Percentiles rank a stretch among this genome's conserved stretches.
Evolutionary conservation across 1,139 yeast genomes (phyloP).

Genomic region (Candida gigantensis): DNA sequence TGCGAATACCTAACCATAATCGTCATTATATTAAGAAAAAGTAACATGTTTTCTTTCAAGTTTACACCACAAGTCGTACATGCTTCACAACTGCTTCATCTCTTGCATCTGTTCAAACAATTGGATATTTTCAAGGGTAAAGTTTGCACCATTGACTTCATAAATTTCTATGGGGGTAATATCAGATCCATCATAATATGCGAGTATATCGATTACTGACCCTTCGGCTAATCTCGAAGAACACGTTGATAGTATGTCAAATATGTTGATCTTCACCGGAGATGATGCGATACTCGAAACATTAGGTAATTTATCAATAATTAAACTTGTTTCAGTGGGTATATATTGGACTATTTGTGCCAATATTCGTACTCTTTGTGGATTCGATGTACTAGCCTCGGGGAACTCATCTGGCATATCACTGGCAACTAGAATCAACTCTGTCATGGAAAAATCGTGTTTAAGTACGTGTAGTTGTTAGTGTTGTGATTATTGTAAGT

Average conservation of each 20-base stretch:
- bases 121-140: constrained; percentile 8
- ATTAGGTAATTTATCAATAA: constrained; percentile 16
- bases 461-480: no score
- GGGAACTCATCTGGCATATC: constrained; percentile 22
- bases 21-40: no score
- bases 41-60: no score
- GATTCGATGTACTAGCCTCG: constrained; percentile 22
- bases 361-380: constrained; percentile 28
- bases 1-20: no score
- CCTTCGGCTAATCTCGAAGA: constrained; percentile 16
- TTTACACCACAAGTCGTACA: no score
- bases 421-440: constrained; percentile 30
- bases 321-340: constrained; percentile 13
- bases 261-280: constrained; percentile 10
- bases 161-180: constrained; percentile 10
- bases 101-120: constrained; percentile 1
- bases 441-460: constrained; percentile 33
- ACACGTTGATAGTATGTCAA: constrained; percentile 12
- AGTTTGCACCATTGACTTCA: constrained; percentile 12
- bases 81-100: no score
- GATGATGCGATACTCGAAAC: constrained; percentile 2
- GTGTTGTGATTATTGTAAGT: no score
- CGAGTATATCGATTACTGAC: constrained; percentile 20
- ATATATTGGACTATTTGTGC: constrained; percentile 30
- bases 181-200: constrained; percentile 19